A percentile compares a stretch with the other conserved stretches of the same genome.
Conservation (phyloP, 371 early-diverging fungal species). For the Mortierella sp. region DNA sequence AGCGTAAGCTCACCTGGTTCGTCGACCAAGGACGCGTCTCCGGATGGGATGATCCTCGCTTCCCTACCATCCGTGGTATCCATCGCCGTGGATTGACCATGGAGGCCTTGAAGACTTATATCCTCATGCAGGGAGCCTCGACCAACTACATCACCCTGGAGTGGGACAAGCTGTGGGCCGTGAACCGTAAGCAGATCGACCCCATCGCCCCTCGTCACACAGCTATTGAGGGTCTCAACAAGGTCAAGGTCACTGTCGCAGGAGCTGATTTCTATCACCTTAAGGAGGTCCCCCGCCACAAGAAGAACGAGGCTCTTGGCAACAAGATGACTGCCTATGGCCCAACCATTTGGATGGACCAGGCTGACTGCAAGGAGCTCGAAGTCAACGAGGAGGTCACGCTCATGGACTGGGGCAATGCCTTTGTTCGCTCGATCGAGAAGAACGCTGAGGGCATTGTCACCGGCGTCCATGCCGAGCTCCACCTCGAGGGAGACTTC, state of each 20-base stretch:
- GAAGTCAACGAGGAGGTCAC: conserved; percentile 94
- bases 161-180: conserved; percentile 99
- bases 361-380: conserved; percentile 90
- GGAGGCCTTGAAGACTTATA: conserved; percentile 97
- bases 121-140: conserved; percentile 99
- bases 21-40: conserved; percentile 91
- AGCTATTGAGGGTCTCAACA: conserved; percentile 69
- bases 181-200: conserved; percentile 99
- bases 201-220: conserved; percentile 94
- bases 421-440: conserved; percentile 81
- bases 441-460: conserved; percentile 61
- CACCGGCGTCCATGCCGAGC: conserved; percentile 64
- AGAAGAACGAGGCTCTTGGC: conserved; percentile 97
- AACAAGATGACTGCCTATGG: conserved; percentile 88
- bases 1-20: conserved; percentile 99
- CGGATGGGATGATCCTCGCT: conserved; percentile 99
- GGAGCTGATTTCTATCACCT: conserved; percentile 65
- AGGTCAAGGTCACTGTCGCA: conserved; percentile 74
- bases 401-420: conserved; percentile 99
- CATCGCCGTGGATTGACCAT: conserved; percentile 98
- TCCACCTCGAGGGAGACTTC: conserved; percentile 96
- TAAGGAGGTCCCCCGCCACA: conserved; percentile 88
- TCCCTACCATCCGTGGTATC: conserved; percentile 99
- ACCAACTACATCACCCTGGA: conserved; percentile 94
- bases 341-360: conserved; percentile 85